Conservation (phyloP, 129 eudicot species). For the Arctium minus region DNA sequence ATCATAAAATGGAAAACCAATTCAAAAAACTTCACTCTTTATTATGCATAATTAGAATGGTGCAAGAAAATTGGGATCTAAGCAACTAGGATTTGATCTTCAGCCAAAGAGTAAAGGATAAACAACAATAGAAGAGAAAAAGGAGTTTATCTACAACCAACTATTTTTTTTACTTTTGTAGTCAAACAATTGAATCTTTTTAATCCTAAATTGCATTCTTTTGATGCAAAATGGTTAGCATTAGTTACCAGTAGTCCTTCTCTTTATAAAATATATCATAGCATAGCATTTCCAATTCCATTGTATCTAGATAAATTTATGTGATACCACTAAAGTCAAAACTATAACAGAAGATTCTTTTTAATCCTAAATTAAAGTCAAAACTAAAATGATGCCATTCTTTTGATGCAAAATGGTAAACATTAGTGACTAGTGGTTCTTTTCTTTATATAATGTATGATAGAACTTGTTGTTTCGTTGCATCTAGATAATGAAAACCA, state of each 20-base stretch:
- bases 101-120: background rate
- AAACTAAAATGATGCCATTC: background rate
- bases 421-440: too few relatives aligned
- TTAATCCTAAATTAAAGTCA: background rate
- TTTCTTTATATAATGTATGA: too few relatives aligned
- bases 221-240: background rate
- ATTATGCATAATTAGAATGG: background rate
- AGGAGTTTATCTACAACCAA: slow-evolving; percentile 2
- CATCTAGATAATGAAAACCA: too few relatives aligned
- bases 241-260: background rate
- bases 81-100: background rate
- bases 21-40: background rate
- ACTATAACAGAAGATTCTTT: background rate
- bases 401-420: background rate
- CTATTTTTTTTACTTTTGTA: slow-evolving; percentile 1
- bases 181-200: background rate
- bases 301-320: background rate
- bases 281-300: background rate
- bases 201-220: background rate
- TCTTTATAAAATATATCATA: background rate
- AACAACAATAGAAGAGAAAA: background rate
- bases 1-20: background rate
- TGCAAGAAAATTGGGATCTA: background rate
- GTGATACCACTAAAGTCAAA: background rate
- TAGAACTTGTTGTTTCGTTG: too few relatives aligned